Evolutionary conservation across 441 rosid species (phyloP), one percentile per base, ranked within the genome.

Genomic region (Pelargonium australe): DNA sequence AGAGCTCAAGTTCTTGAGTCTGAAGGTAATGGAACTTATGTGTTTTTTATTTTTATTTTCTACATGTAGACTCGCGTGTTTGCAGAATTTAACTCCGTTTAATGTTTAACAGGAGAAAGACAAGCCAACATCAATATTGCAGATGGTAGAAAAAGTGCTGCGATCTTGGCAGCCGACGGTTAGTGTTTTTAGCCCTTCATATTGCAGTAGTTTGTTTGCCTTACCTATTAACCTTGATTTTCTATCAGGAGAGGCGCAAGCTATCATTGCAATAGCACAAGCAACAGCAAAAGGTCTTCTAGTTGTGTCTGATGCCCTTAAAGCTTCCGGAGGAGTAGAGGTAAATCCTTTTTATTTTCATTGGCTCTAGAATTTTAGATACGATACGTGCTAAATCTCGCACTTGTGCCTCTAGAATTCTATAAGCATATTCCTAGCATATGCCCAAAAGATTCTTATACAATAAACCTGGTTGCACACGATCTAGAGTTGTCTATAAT

Each of bases 1-100:
- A 85, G 97, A 82, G 97, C 97, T 74, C 96, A 89, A 77, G 80
- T 95, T 79, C 92, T 91, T 63, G 94, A 94, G 72, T 89, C 99
- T 68, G 96, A 94, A 87, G 96, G 97, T 89, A 75, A 76, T 75
- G 63, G 19, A 47, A 3, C 66, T 28, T 5, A 28, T 58, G 6
- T 34, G 37, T 5, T 1, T 10, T 10, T 20, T 53, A 49, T 23
- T 7, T 13, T 16, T 14, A 2, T 37, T 6, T 67, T 5, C 2
- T 20, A 1, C 12, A 19, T 45, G 10, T 19, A 20, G 57, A 1
- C 5, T 43, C 4, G 13, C 74, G 69, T 70, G 19, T 65, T 58
- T 37, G 44, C 62, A 62, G 66, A 63, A 69, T 13, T 71, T 63
- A 66, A 41, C 72, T n/a, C 1, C 1, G 49, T 23, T 53, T 28